These are phyloP conservation scores for Erysimum pusillum DNA, from an alignment of 441 rosid species.

Conservation along the genomic window DNA sequence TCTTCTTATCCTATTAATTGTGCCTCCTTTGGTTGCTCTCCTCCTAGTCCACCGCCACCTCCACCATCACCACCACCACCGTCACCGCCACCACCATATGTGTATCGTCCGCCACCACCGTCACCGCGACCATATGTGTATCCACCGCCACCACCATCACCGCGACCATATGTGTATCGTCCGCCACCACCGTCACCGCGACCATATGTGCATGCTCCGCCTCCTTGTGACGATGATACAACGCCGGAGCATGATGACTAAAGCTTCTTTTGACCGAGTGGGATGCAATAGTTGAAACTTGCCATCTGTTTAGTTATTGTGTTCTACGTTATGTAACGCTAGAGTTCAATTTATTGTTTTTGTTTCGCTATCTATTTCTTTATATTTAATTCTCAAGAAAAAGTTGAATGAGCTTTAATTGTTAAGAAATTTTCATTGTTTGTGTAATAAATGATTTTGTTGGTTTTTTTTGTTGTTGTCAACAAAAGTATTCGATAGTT, in stretches of 20 bases:
- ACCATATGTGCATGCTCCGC: constrained; percentile 24
- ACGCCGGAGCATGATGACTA: constrained; percentile 34
- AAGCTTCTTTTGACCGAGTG: constrained; percentile 7
- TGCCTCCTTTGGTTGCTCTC: constrained; percentile 56
- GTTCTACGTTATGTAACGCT: constrained; percentile 41
- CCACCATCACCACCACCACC: constrained; percentile 24
- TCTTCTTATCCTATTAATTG: constrained; percentile 68
- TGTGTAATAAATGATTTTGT: neutral
- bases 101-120: constrained; percentile 7
- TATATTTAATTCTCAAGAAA: neutral
- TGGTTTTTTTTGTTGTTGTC: too few relatives aligned
- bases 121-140: constrained; percentile 30
- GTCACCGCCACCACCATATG: neutral
- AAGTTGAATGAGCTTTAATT: too few relatives aligned
- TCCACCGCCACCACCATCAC: constrained; percentile 10
- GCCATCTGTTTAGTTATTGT: constrained; percentile 35
- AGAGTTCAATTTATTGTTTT: constrained; percentile 7
- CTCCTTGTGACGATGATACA: constrained; percentile 15
- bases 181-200: constrained; percentile 19
- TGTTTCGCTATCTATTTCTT: constrained; percentile 1
- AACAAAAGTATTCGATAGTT: too few relatives aligned
- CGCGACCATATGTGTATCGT: neutral
- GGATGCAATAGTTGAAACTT: constrained; percentile 16
- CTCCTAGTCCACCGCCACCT: constrained; percentile 45
- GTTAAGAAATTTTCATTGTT: too few relatives aligned